Base-by-base conservation (phyloP, 2,329 filamentous ascomycete genomes). In the Daldinia sp. region DNA sequence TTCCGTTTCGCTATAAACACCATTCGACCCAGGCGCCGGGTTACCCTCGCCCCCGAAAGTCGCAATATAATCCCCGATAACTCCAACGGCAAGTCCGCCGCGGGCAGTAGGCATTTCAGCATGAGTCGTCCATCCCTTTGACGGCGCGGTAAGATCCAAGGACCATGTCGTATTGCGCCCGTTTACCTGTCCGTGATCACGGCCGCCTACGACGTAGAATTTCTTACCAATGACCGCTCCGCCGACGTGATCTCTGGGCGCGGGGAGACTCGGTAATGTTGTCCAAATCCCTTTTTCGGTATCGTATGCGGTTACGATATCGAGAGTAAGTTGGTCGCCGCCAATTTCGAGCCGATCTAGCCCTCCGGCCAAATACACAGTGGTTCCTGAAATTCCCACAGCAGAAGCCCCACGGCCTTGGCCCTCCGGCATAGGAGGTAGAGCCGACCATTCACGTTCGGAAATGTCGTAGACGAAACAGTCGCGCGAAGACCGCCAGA, bases 151-250 rank as follows among this genome's bases (percentile, higher is more conserved):
- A 0, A 80, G 65, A 34, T 79, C 73, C 1, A 79, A 67, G 0
- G 69, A 59, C 49, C 76, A 80, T 0, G 78, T 77, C 0, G 73
- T 78, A 23, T 76, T 74, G 7, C 69, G 69, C 13, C 74, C 70
- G 27, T 77, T 76, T 17, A 59, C 49, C 23, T 75, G 72, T 0
- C 75, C 74, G 1, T 70, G 64, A 1, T 68, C 61, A 2, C 78
- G 69, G 1, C 78, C 78, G 0, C 77, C 77, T 0, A 78, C 37
- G 0, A 81, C 72, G 57, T 77, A 80, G 13, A 81, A 72, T 3
- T 56, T 73, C 1, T 66, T 59, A 0, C 69, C 72, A 9, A 78
- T 67, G 0, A 80, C 66, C 1, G 13, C 39, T 15, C 39, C 39
- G 4, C 39, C 21, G 13, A 27, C 39, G 21, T 45, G 39, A 11